Percentiles rank a stretch among this genome's conserved stretches.
Evolutionary conservation across 2,329 filamentous ascomycete species (phyloP).

Genomic region (Leptosphaerulina australis): DNA sequence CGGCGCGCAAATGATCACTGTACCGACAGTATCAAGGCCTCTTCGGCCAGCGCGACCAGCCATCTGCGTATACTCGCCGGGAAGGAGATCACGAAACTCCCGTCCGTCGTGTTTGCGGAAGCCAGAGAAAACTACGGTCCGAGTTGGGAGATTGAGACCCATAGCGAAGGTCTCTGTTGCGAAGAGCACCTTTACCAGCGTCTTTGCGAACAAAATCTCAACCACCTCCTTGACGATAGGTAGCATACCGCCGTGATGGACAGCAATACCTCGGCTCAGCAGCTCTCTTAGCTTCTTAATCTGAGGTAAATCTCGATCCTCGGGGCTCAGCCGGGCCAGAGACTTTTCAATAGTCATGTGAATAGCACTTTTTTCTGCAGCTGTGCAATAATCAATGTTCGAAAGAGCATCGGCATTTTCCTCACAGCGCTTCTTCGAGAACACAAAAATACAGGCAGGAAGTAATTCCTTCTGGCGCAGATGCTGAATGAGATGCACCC

Average conservation of each 20-base stretch:
- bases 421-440: slow-evolving; percentile 97
- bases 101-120: slow-evolving; percentile 96
- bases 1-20: slow-evolving; percentile 86
- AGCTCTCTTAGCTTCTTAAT: slow-evolving; percentile 87
- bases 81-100: slow-evolving; percentile 85
- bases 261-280: slow-evolving; percentile 85
- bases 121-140: slow-evolving; percentile 96
- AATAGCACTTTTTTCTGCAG: slow-evolving; percentile 91
- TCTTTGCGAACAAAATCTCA: slow-evolving; percentile 93
- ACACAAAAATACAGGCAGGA: slow-evolving; percentile 96
- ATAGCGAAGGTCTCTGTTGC: slow-evolving; percentile 99
- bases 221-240: slow-evolving; percentile 98
- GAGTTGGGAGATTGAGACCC: slow-evolving; percentile 92
- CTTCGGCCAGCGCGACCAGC: slow-evolving; percentile 90
- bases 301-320: slow-evolving; percentile 89
- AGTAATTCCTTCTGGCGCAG: slow-evolving; percentile 85
- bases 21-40: slow-evolving; percentile 90
- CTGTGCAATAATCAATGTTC: slow-evolving; percentile 93
- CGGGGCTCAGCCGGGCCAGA: slow-evolving; percentile 84
- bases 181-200: slow-evolving; percentile 94
- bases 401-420: slow-evolving; percentile 95
- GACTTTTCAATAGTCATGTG: slow-evolving; percentile 98
- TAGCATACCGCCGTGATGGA: slow-evolving; percentile 91
- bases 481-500: slow-evolving; percentile 94
- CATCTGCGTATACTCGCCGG: slow-evolving; percentile 99